phyloP scores from a whole-genome alignment of 192 early-diverging fungal species.

The Coemansia asiatica region DNA sequence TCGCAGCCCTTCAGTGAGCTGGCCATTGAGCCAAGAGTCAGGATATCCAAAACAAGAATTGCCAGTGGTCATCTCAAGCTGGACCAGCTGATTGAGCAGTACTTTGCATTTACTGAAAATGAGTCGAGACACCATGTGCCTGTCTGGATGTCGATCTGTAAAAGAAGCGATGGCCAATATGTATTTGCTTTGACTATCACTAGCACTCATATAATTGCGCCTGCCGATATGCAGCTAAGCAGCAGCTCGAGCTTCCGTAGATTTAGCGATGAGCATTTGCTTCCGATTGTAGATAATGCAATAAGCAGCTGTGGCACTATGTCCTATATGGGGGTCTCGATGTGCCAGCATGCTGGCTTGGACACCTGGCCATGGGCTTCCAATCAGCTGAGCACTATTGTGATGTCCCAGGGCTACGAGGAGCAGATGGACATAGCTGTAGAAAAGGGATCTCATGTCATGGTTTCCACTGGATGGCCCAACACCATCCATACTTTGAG shows the following conservation, averaged over 20 bases:
- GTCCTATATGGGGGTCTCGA: not conserved
- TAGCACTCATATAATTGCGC: conserved; percentile 11
- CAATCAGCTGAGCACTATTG: not conserved
- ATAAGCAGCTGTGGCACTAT: conserved; percentile 11
- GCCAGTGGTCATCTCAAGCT: not conserved
- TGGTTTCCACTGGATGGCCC: conserved; percentile 17
- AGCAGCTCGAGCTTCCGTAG: not conserved
- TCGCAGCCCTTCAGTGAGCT: conserved; percentile 16
- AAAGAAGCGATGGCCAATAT: conserved; percentile 20
- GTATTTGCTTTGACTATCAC: conserved; percentile 34
- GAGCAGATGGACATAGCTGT: conserved; percentile 12
- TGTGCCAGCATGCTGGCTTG: conserved; percentile 21
- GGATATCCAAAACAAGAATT: conserved; percentile 31
- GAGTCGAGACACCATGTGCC: conserved; percentile 31
- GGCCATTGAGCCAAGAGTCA: conserved; percentile 35
- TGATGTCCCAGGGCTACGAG: conserved; percentile 6
- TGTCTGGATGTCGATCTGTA: conserved; percentile 27
- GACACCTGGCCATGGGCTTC: conserved; percentile 39
- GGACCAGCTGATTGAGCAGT: conserved; percentile 27
- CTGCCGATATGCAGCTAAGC: not conserved
- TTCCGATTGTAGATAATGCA: conserved; percentile 6
- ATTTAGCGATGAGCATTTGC: conserved; percentile 15
- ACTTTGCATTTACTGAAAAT: conserved; percentile 25
- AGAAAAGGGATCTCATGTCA: conserved; percentile 1
- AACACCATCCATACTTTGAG: conserved; percentile 9